Evolutionary conservation across 2,329 filamentous ascomycete species (phyloP), one percentile per base, ranked within the genome.

Genomic region (Venturia effusa): DNA sequence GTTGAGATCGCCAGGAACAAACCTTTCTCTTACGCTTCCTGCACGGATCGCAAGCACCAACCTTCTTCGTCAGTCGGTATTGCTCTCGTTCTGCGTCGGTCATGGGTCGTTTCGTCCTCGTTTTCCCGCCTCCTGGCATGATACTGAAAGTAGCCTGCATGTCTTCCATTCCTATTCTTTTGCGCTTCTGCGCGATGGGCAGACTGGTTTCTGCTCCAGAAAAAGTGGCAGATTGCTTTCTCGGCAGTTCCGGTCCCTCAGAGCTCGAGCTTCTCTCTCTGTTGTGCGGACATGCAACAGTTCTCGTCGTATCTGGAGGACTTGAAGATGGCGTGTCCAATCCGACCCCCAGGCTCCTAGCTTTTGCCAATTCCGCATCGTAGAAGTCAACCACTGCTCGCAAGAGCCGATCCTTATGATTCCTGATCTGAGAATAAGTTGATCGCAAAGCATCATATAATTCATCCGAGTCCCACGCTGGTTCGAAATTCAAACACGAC

Each of bases 81-180:
- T 60, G 34, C 39, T 60, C 32, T 22, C 57, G 34, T n/a, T 60
- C 57, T 30, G 27, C 57, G 3, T 39, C 57, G 32, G 57, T 60
- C 57, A 60, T 60, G 13, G 32, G 34, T 40, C 57, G 32, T 41
- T 39, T 60, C 19, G 34, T 41, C 22, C 39, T 60, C 17, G 32
- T 30, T 22, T 60, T 60, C 10, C 24, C 32, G 24, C 34, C 57
- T 6, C 32, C 57, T 6, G 57, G 39, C 22, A 60, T n/a, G 19
- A 41, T 60, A 22, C 57, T 41, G 39, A 60, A 60, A 13, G 39
- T 60, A 15, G 57, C 57, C 32, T 60, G 34, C 57, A 60, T 60
- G 24, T 13, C 24, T 27, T 55, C 24, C 1, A 55, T 55, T 8
- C 48, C 24, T 7, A 27, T 30, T n/a, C 24, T 32, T 17, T 30